These are phyloP conservation scores for Kuraishia molischiana DNA, from an alignment of 805 yeast genomes.

Conservation along the genomic window DNA sequence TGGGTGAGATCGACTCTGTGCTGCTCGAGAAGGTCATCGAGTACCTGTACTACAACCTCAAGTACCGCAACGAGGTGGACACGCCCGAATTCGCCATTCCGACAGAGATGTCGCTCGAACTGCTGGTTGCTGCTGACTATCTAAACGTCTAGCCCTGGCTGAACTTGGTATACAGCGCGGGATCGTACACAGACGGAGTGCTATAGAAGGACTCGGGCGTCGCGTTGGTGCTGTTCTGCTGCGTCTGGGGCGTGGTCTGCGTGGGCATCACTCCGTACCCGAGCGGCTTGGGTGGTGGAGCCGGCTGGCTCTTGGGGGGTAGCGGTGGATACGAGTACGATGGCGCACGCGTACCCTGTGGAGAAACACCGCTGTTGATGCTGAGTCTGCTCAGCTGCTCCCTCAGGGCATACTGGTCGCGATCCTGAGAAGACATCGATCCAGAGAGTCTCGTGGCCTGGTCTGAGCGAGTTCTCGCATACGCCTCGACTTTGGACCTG, in stretches of 20 bases:
- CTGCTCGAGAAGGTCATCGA: slow-evolving; percentile 76
- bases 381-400: slow-evolving; percentile 2
- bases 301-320: slow-evolving; percentile 1
- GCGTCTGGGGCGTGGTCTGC: slow-evolving; percentile 1
- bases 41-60: slow-evolving; percentile 66
- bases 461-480: slow-evolving; percentile 18
- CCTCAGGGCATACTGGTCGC: slow-evolving; percentile 12
- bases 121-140: slow-evolving; percentile 88
- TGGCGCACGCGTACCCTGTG: slow-evolving; percentile 12
- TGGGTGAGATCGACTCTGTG: slow-evolving; percentile 60
- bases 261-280: slow-evolving; percentile 2
- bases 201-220: slow-evolving; percentile 23
- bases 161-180: slow-evolving; percentile 31
- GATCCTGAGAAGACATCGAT: slow-evolving; percentile 8
- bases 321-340: slow-evolving; percentile 12
- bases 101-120: slow-evolving; percentile 86
- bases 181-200: slow-evolving; percentile 41
- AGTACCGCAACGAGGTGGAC: slow-evolving; percentile 53
- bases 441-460: slow-evolving; percentile 12
- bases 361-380: slow-evolving; percentile 3
- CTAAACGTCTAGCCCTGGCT: slow-evolving; percentile 40
- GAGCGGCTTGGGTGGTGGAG: slow-evolving; percentile 1
- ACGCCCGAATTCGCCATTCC: slow-evolving; percentile 88
- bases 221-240: slow-evolving; percentile 3
- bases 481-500: slow-evolving; percentile 15